Evolutionary conservation across 2,329 filamentous ascomycete genomes (phyloP).

Genomic region (Fusarium solani-melongenae): DNA sequence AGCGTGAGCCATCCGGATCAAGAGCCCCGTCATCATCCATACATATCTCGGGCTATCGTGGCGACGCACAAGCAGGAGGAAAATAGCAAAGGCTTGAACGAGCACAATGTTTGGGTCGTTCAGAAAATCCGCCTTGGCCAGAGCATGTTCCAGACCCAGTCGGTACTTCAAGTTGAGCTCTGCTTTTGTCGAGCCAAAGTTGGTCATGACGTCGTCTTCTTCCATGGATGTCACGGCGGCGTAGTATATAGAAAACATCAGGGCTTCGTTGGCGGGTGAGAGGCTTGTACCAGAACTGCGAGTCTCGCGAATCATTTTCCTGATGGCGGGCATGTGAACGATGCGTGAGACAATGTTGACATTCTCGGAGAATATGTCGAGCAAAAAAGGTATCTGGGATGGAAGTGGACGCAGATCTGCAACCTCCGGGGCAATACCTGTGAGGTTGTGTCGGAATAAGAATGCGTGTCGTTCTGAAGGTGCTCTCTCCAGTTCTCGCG

Average conservation of each 20-base stretch:
- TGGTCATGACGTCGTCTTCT: slow-evolving; percentile 63
- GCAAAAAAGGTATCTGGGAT: slow-evolving; percentile 65
- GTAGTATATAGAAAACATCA: slow-evolving; percentile 69
- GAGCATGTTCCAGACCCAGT: slow-evolving; percentile 66
- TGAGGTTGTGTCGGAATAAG: slow-evolving; percentile 60
- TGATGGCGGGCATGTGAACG: slow-evolving; percentile 59
- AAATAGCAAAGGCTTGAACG: slow-evolving; percentile 71
- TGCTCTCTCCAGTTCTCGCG: slow-evolving; percentile 54
- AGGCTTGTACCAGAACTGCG: slow-evolving; percentile 48
- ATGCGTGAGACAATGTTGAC: slow-evolving; percentile 58
- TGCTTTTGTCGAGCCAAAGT: slow-evolving; percentile 61
- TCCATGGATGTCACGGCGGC: slow-evolving; percentile 67
- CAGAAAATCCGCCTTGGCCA: slow-evolving; percentile 71
- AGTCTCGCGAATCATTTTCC: slow-evolving; percentile 46
- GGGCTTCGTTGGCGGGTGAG: slow-evolving; percentile 59
- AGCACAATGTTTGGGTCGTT: slow-evolving; percentile 68
- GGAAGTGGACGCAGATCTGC: slow-evolving; percentile 61
- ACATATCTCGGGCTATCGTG: slow-evolving; percentile 65
- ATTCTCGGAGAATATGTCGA: slow-evolving; percentile 63
- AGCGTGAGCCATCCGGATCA: slow-evolving; percentile 65
- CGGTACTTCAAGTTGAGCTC: slow-evolving; percentile 60
- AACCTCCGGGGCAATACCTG: slow-evolving; percentile 44
- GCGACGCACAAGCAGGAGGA: slow-evolving; percentile 64
- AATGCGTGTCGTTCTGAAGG: slow-evolving; percentile 62
- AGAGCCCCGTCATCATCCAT: slow-evolving; percentile 73